These are phyloP conservation scores for Beauveria bassiana DNA, from an alignment of 2,329 filamentous ascomycete species.

Conservation along the genomic window DNA sequence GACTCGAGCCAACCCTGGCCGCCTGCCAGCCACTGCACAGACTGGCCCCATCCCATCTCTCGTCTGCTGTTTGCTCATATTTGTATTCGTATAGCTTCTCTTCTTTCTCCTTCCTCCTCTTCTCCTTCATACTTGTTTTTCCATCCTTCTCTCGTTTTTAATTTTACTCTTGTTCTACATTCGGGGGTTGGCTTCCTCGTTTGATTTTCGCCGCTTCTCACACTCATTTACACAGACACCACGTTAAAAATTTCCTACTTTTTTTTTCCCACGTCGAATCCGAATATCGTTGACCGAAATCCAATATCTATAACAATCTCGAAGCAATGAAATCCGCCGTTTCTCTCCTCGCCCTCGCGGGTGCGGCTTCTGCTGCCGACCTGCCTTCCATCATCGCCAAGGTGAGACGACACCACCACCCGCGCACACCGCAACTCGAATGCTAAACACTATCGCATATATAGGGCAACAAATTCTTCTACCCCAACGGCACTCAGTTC, in stretches of 20 bases:
- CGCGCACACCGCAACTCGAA: neutral
- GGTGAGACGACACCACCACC: constrained; percentile 30
- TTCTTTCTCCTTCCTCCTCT: constrained; percentile 4
- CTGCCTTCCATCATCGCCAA: constrained; percentile 61
- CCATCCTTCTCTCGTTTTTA: neutral
- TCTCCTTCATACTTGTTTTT: constrained; percentile 8
- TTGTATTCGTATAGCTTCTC: constrained; percentile 12
- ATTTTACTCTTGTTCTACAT: neutral
- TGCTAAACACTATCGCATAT: constrained; percentile 12
- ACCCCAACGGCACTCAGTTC: constrained; percentile 59
- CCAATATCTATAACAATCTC: constrained; percentile 2
- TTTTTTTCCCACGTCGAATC: neutral
- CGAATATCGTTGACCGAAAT: neutral
- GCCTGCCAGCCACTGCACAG: neutral
- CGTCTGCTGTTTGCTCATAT: constrained; percentile 9
- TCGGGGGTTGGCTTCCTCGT: constrained; percentile 12
- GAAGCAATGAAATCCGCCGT: constrained; percentile 13
- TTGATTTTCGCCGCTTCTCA: constrained; percentile 10
- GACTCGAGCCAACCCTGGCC: neutral
- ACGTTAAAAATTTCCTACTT: constrained; percentile 3
- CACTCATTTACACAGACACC: constrained; percentile 10
- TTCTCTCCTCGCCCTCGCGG: constrained; percentile 33
- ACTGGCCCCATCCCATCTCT: constrained; percentile 7
- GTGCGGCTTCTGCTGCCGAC: constrained; percentile 34
- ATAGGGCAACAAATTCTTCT: constrained; percentile 81